Conservation (phyloP, 2,329 filamentous ascomycete genomes). For the Fusarium hostae region DNA sequence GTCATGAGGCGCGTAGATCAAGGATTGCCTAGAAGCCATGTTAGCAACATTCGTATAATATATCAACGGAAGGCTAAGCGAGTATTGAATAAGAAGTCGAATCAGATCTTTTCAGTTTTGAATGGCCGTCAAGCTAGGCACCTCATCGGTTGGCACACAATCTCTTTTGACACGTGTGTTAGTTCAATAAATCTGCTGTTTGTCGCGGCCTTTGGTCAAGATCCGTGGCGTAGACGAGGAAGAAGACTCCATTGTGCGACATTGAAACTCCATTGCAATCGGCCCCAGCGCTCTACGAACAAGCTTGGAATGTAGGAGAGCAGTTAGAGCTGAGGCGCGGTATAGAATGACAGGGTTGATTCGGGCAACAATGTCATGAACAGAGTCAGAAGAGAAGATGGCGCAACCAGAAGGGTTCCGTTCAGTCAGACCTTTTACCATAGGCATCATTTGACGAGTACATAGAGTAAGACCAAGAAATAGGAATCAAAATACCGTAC, state of each 20-base stretch:
- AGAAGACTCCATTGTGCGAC: conserved; percentile 65
- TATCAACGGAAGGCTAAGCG: not conserved
- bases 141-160: conserved; percentile 61
- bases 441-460: conserved; percentile 61
- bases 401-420: conserved; percentile 60
- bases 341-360: conserved; percentile 24
- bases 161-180: conserved; percentile 23
- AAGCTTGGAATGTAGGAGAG: conserved; percentile 25
- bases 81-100: conserved; percentile 22
- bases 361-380: conserved; percentile 22
- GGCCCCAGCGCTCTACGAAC: conserved; percentile 29
- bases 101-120: conserved; percentile 84
- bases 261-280: conserved; percentile 34
- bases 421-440: conserved; percentile 75
- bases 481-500: conserved; percentile 27
- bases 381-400: conserved; percentile 38
- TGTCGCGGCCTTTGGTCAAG: conserved; percentile 70
- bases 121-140: conserved; percentile 61
- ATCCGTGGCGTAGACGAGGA: conserved; percentile 57
- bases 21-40: conserved; percentile 2
- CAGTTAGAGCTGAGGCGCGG: conserved; percentile 13
- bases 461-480: not conserved
- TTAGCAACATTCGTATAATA: conserved; percentile 9
- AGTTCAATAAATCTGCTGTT: conserved; percentile 51
- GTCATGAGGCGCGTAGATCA: conserved; percentile 10